Conservation (phyloP, 1,284 basidiomycete species). For the Ceratorhiza oryzae-sativae region DNA sequence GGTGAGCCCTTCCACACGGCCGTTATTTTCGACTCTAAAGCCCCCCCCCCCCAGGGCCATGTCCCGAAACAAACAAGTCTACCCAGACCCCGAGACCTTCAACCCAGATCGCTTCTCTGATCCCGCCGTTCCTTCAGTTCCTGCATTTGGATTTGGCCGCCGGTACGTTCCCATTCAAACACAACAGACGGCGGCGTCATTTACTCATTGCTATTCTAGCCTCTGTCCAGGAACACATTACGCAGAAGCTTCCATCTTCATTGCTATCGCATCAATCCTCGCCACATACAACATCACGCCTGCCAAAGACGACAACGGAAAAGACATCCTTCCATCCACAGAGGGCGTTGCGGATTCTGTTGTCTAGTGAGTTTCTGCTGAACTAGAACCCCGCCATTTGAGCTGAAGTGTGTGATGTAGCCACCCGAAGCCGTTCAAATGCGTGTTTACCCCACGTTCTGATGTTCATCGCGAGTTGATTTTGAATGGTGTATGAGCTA, state of each 20-base stretch:
- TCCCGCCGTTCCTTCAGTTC: constrained; percentile 25
- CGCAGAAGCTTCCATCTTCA: constrained; percentile 39
- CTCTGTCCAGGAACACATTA: constrained; percentile 40
- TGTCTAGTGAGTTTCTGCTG: constrained; percentile 32
- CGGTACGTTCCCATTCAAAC: background rate
- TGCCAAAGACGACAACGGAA: constrained; percentile 42
- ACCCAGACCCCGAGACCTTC: constrained; percentile 17
- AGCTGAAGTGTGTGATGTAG: background rate
- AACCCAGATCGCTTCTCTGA: constrained; percentile 37
- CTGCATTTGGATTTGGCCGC: constrained; percentile 32
- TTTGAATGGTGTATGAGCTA: background rate
- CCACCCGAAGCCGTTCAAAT: constrained; percentile 33
- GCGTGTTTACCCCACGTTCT: constrained; percentile 35
- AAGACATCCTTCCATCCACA: constrained; percentile 41
- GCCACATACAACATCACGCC: constrained; percentile 47
- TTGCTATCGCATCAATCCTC: constrained; percentile 28
- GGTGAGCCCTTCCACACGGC: background rate
- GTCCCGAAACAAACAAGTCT: constrained; percentile 30
- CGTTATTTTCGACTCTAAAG: background rate
- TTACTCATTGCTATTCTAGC: constrained; percentile 19
- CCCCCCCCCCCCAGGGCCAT: background rate
- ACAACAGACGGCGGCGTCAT: background rate
- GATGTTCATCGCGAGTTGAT: constrained; percentile 30
- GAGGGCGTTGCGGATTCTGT: constrained; percentile 33
- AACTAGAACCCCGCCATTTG: background rate